Conservation (phyloP, 441 rosid species). For the Pelargonium cotyledonis region DNA sequence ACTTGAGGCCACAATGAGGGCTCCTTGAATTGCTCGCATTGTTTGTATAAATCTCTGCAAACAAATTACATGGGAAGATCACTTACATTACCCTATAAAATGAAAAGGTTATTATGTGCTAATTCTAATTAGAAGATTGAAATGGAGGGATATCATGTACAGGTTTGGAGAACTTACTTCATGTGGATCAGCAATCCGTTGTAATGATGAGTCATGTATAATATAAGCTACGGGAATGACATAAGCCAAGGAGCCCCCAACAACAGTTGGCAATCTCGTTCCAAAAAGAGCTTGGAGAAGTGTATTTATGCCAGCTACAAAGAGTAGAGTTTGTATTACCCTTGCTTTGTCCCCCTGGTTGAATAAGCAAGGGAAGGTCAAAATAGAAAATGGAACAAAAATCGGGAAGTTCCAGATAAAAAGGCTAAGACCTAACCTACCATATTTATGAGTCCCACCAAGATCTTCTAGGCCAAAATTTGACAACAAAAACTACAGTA, state of each 20-base stretch:
- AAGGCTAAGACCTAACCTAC: slow-evolving; percentile 13
- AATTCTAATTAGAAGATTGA: slow-evolving; percentile 3
- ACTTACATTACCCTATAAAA: slow-evolving; percentile 38
- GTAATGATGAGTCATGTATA: slow-evolving; percentile 51
- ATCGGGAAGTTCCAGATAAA: neutral
- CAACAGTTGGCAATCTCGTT: slow-evolving; percentile 62
- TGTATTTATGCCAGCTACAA: slow-evolving; percentile 64
- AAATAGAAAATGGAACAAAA: slow-evolving; percentile 11
- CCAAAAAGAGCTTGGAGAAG: slow-evolving; percentile 69
- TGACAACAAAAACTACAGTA: slow-evolving; percentile 2
- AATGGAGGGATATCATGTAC: no score
- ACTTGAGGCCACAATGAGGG: slow-evolving; percentile 62
- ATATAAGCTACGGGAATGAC: slow-evolving; percentile 50
- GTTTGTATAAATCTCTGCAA: slow-evolving; percentile 66
- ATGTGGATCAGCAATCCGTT: slow-evolving; percentile 41
- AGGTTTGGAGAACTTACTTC: slow-evolving; percentile 35
- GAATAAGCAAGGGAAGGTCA: slow-evolving; percentile 7
- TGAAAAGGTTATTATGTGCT: slow-evolving; percentile 26
- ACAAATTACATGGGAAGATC: slow-evolving; percentile 36
- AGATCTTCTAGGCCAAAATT: slow-evolving; percentile 19
- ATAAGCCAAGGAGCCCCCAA: slow-evolving; percentile 62
- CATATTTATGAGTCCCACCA: slow-evolving; percentile 13
- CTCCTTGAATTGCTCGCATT: slow-evolving; percentile 70
- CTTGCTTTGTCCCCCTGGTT: slow-evolving; percentile 57
- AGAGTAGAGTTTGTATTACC: slow-evolving; percentile 62